Percentiles rank a stretch among this genome's conserved stretches.
Evolutionary conservation across 2,329 filamentous ascomycete genomes (phyloP).

Genomic region (Zopfia rhizophila): DNA sequence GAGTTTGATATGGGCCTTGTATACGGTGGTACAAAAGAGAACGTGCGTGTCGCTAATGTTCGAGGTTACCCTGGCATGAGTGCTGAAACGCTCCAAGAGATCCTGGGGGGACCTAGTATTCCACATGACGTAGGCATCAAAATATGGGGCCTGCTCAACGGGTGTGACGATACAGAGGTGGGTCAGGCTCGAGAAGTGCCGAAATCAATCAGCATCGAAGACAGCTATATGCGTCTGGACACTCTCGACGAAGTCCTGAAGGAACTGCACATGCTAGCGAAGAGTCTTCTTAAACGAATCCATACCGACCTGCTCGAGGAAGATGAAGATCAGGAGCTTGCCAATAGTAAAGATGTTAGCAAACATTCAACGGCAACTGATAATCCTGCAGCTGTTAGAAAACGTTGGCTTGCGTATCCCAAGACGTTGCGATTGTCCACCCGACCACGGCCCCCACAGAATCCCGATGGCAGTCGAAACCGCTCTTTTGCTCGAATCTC

Average conservation of each 20-base stretch:
- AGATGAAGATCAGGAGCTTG: conserved; percentile 57
- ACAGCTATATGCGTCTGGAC: conserved; percentile 82
- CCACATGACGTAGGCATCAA: conserved; percentile 76
- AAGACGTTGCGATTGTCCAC: conserved; percentile 84
- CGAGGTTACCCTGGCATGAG: conserved; percentile 72
- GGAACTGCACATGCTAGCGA: conserved; percentile 75
- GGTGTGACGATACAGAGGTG: conserved; percentile 80
- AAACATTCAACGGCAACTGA: conserved; percentile 5
- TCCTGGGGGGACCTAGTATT: conserved; percentile 76
- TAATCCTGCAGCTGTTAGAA: conserved; percentile 16
- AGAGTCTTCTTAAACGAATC: conserved; percentile 81
- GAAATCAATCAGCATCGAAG: conserved; percentile 92
- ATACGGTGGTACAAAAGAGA: conserved; percentile 62
- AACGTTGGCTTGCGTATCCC: conserved; percentile 80
- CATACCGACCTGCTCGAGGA: conserved; percentile 75
- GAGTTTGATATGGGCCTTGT: conserved; percentile 57
- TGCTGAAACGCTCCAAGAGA: conserved; percentile 70
- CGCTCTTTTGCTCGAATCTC: conserved; percentile 77
- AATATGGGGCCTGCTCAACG: conserved; percentile 83
- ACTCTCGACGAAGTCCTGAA: conserved; percentile 70
- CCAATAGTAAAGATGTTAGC: conserved; percentile 56
- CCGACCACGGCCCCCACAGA: conserved; percentile 67
- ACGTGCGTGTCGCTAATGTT: conserved; percentile 73
- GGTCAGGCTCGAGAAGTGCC: conserved; percentile 77
- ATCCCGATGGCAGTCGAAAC: conserved; percentile 63